Base-by-base conservation (phyloP, 768 basidiomycete genomes). In the Leccinum variicolor region DNA sequence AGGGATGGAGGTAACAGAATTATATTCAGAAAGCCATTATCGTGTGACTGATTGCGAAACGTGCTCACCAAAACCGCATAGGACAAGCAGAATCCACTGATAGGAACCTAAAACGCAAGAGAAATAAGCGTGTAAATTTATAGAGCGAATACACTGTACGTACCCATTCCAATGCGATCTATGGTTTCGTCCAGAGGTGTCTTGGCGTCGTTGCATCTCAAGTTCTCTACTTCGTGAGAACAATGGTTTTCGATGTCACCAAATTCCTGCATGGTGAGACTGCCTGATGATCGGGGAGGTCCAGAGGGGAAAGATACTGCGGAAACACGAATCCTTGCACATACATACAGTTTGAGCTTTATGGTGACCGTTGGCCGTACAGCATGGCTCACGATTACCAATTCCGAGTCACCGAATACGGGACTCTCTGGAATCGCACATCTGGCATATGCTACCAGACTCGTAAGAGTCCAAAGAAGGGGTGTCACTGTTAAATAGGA, bases 131-230 rank as follows among this genome's bases (percentile, higher is more conserved):
- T 64, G 31, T 41, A 19, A 46, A 26, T 15, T 36, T 4, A 33
- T 17, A 25, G 33, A 31, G 10, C 2, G 19, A 19, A 1, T 8
- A 34, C 34, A 9, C 5, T 17, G 41, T 6, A 68, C 78, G 53
- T 58, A 69, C 91, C 92, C 92, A 96, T 92, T 33, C 92, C 93
- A 67, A 95, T 94, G 41, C 85, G 81, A 68, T 94, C 91, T 72
- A 95, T 92, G 1, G 93, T 94, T 66, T 78, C 87, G 74, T 95
- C 93, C 28, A 95, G 78, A 64, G 81, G 81, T 17, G 83, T 85
- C 55, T 83, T 73, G 13, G 70, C 70, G 63, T 85, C 83, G 34
- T 64, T 43, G 60, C 31, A 73, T 14, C 60, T 62, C 5, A 33
- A 15, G 50, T 64, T 65, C 6, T 64, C 69, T 14, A 67, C 39